Conservation (phyloP, 805 yeast species). For the Saturnispora bothae region DNA sequence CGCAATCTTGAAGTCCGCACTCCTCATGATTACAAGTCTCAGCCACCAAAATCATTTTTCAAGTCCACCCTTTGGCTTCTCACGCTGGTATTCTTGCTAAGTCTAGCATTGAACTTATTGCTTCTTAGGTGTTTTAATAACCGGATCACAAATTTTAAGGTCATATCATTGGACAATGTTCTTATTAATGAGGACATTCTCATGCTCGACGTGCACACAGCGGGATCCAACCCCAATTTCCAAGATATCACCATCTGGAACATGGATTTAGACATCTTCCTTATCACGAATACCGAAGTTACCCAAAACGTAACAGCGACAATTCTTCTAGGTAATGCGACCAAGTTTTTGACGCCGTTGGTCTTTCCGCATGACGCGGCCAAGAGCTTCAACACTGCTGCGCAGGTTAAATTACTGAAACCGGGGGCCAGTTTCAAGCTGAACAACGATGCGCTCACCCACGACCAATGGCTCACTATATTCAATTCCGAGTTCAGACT, state of each 20-base stretch:
- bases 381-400: slow-evolving; percentile 13
- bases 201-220: slow-evolving; percentile 23
- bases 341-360: slow-evolving; percentile 24
- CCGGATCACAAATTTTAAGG: slow-evolving; percentile 18
- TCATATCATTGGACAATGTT: slow-evolving; percentile 20
- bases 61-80: neutral
- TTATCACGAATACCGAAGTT: slow-evolving; percentile 18
- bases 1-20: slow-evolving; percentile 12
- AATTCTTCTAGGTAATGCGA: slow-evolving; percentile 25
- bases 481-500: slow-evolving; percentile 21
- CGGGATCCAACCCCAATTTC: slow-evolving; percentile 21
- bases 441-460: slow-evolving; percentile 16
- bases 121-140: slow-evolving; percentile 22
- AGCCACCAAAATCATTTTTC: neutral
- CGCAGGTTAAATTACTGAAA: slow-evolving; percentile 24
- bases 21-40: slow-evolving; percentile 27
- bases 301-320: slow-evolving; percentile 12
- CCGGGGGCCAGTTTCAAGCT: slow-evolving; percentile 23
- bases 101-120: slow-evolving; percentile 15
- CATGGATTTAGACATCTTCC: slow-evolving; percentile 26
- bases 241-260: slow-evolving; percentile 25
- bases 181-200: slow-evolving; percentile 25
- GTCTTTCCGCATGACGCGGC: slow-evolving; percentile 15
- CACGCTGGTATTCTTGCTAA: neutral
- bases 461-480: slow-evolving; percentile 24